Base-by-base conservation (phyloP, 2,329 filamentous ascomycete species). In the Hymenoscyphus linearis region DNA sequence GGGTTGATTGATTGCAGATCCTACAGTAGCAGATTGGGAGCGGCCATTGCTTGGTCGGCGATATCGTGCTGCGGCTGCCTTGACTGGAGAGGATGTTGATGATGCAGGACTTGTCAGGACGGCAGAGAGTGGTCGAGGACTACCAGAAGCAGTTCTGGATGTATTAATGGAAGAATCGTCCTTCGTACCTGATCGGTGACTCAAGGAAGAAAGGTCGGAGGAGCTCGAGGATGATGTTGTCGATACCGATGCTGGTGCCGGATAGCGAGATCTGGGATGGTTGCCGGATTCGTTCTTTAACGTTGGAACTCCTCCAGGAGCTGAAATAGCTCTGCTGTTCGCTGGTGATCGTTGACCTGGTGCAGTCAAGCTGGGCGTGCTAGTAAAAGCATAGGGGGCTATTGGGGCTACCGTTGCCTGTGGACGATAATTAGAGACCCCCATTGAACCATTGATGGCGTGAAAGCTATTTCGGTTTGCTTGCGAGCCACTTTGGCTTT, bases 41-140 rank as follows among this genome's bases (percentile, higher is more conserved):
- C 83, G 79, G 66, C 83, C 82, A 61, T 82, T 79, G 60, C 80
- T 80, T 62, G 81, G 75, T 57, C 92, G 87, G 69, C 92, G 84
- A 73, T 97, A 97, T 62, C 93, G 85, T 73, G 96, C 92, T 1
- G 91, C 90, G 1, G 89, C 86, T 25, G 86, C 79, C 70, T 91
- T 92, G 53, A 79, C 75, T 3, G 81, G 79, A 50, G 86, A 81
- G 6, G 66, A 62, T 16, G 62, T 40, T n/a, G 66, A 62, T 16
- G 62, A 36, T n/a, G 82, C 55, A 78, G 78, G 60, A 76, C 77
- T 61, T 74, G 71, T 36, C 73, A 79, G 70, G 55, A 76, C 72
- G 25, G 75, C 75, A 47, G 77, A 78, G 50, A 78, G 76, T 26
- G 71, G 69, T 50, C 70, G 67, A 57, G 67, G 57, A 55, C 61